Evolutionary conservation across 192 early-diverging fungal species (phyloP).

Genomic region (Phlyctochytrium arcticum): DNA sequence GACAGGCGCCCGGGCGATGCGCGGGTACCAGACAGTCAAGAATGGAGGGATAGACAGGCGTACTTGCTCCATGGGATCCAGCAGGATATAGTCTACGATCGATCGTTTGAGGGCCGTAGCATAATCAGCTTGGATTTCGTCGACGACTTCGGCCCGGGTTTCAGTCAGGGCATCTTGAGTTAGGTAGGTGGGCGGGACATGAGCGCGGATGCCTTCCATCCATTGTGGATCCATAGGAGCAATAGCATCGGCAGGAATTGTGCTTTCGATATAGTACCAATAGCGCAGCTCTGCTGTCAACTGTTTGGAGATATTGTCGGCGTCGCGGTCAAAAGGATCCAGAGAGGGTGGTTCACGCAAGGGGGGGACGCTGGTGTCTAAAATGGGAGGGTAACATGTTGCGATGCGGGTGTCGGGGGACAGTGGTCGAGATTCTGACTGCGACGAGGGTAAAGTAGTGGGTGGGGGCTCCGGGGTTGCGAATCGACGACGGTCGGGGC

Average conservation of each 20-base stretch:
- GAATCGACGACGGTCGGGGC: too few relatives aligned
- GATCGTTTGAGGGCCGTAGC: constrained; percentile 41
- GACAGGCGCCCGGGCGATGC: constrained; percentile 53
- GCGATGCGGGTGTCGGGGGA: constrained; percentile 41
- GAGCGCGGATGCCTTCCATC: constrained; percentile 22
- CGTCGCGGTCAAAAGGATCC: constrained; percentile 52
- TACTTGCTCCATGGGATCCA: constrained; percentile 46
- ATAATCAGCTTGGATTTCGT: constrained; percentile 43
- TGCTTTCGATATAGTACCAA: constrained; percentile 48
- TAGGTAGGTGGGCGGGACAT: constrained; percentile 31
- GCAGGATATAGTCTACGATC: constrained; percentile 57
- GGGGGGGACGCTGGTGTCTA: neutral
- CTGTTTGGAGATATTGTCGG: constrained; percentile 47
- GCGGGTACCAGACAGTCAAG: constrained; percentile 26
- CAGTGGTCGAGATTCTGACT: constrained; percentile 41
- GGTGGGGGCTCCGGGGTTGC: too few relatives aligned
- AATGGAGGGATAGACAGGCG: constrained; percentile 46
- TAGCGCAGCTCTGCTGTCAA: constrained; percentile 53
- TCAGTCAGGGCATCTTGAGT: constrained; percentile 24
- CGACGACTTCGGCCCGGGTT: constrained; percentile 25
- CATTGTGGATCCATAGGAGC: constrained; percentile 36
- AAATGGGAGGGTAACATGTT: constrained; percentile 7
- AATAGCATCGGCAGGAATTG: constrained; percentile 37
- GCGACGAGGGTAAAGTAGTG: too few relatives aligned
- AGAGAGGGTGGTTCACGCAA: constrained; percentile 16